Evolutionary conservation across 1,139 yeast species (phyloP), one percentile per base, ranked within the genome.

Genomic region (Diutina ranongensis): DNA sequence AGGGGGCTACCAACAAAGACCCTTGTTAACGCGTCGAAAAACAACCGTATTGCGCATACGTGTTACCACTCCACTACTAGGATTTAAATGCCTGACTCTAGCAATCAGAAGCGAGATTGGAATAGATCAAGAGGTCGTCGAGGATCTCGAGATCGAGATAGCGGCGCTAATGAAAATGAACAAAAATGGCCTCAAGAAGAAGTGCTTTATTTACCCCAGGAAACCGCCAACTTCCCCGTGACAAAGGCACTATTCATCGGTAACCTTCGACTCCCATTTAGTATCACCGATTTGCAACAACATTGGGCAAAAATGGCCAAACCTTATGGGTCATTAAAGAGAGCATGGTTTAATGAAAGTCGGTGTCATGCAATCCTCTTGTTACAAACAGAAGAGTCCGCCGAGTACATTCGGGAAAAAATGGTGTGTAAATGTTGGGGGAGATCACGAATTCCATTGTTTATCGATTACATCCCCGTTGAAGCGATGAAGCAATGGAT

Each of bases 401-500:
- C 76, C 1, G 57, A 52, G 8, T 56, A 55, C 33, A 53, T 71
- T 19, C 62, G 71, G 45, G 55, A 58, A 16, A 54, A 55, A 41
- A 53, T 71, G 49, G 60, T 65, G 44, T 71, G 71, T 0, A 48
- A 31, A 15, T 31, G 34, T 15, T 31, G 34, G 34, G 34, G 15
- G 13, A 9, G 13, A 4, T 10, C 15, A 9, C 7, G 34, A 50
- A 55, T 54, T 35, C 60, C 62, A 10, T 51, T 70, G 35, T 70
- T 57, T 50, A 66, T 67, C 38, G 76, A 71, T 51, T 71, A 57
- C 51, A 65, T 71, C 35, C 75, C 75, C 0, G 74, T 68, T 12
- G 66, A 67, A 50, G 73, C 72, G 16, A 61, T 70, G 18, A 67
- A 65, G 48, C 64, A 62, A 46, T 71, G 76, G 75, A 68, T 71